phyloP scores from a whole-genome alignment of 129 eudicot genomes.

The Scalesia atractyloides region DNA sequence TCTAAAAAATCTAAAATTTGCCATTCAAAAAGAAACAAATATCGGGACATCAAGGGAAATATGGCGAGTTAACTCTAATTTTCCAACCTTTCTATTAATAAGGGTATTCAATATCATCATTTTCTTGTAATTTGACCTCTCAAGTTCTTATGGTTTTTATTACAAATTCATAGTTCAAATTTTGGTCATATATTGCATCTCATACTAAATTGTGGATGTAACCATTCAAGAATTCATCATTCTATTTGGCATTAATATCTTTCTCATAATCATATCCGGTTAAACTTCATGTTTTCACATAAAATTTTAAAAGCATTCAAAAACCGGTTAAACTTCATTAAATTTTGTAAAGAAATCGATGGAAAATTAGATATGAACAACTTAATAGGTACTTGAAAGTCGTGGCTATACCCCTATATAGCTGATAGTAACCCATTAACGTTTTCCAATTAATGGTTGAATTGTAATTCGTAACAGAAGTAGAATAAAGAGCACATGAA shows the following conservation, averaged over 20 bases:
- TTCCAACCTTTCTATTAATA: neutral
- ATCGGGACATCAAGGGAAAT: too few species aligned
- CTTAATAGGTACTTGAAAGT: conserved; percentile 26
- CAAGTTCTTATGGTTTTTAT: neutral
- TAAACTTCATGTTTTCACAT: neutral
- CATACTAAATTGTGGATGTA: neutral
- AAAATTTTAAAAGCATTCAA: neutral
- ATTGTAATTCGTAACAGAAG: conserved; percentile 21
- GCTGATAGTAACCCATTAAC: conserved; percentile 21
- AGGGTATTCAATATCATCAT: neutral
- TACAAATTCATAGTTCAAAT: too few species aligned
- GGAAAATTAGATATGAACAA: conserved; percentile 6
- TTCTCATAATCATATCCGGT: neutral
- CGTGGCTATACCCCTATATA: conserved; percentile 9
- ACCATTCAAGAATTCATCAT: neutral
- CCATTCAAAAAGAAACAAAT: too few species aligned
- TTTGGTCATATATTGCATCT: neutral
- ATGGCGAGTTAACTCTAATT: neutral
- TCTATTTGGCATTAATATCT: neutral
- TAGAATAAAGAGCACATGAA: conserved; percentile 36
- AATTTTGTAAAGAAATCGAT: neutral
- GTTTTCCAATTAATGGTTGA: conserved; percentile 24
- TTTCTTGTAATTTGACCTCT: neutral
- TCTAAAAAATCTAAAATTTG: too few species aligned
- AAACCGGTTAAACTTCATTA: conserved; percentile 2